phyloP scores from a whole-genome alignment of 495 filamentous ascomycete species.

The Penicillium chermesinum region DNA sequence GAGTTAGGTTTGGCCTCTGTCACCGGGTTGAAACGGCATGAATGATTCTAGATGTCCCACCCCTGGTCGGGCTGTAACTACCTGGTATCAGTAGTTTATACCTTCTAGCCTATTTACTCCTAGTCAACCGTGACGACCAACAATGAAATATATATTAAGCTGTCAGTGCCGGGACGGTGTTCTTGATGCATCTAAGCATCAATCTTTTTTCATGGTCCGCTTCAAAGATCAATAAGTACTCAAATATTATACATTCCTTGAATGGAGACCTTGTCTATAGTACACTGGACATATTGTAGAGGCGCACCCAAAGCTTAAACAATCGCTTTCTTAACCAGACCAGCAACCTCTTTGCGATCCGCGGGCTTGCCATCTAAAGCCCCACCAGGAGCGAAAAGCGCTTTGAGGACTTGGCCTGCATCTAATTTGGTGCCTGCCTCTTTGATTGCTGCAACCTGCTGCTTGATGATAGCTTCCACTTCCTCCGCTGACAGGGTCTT shows the following conservation, averaged over 20 bases:
- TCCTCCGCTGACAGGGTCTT: slow-evolving; percentile 47
- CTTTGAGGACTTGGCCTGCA: slow-evolving; percentile 44
- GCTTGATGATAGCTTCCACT: slow-evolving; percentile 39
- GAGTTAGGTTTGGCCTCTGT: too few relatives aligned
- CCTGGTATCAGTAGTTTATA: too few relatives aligned
- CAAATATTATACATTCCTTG: slow-evolving; percentile 11
- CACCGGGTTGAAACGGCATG: too few relatives aligned
- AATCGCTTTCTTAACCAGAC: slow-evolving; percentile 40
- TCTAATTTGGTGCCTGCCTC: slow-evolving; percentile 38
- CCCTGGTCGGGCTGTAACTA: too few relatives aligned
- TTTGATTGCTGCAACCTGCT: slow-evolving; percentile 40
- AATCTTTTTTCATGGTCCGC: background rate
- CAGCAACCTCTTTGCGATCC: slow-evolving; percentile 45
- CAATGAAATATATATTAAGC: too few relatives aligned
- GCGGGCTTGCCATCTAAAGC: slow-evolving; percentile 50
- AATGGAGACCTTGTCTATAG: slow-evolving; percentile 12
- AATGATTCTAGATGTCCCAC: too few relatives aligned
- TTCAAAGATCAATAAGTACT: background rate
- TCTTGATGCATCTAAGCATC: background rate
- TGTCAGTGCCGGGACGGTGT: too few relatives aligned
- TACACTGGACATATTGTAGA: slow-evolving; percentile 7
- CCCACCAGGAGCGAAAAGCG: slow-evolving; percentile 43
- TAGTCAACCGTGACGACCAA: too few relatives aligned
- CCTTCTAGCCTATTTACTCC: too few relatives aligned
- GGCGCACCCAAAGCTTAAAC: slow-evolving; percentile 10